Percentiles rank a stretch among this genome's conserved stretches.
These are phyloP conservation scores for Saccharomyces hybrid DNA, from an alignment of 1,139 yeast genomes.

Conservation along the genomic window DNA sequence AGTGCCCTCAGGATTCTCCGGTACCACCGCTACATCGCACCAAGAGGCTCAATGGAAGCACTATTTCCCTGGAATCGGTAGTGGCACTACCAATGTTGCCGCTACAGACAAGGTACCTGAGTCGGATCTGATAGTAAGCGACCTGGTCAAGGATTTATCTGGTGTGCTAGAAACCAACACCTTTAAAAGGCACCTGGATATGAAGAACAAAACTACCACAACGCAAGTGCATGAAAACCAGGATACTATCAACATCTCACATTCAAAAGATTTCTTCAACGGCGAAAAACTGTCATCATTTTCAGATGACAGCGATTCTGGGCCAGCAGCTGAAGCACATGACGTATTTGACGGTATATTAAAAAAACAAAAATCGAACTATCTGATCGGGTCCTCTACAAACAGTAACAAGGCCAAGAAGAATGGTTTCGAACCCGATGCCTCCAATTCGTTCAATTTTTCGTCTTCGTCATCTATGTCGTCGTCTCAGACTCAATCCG, in stretches of 20 bases:
- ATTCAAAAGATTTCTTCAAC: neutral
- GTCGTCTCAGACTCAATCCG: constrained; percentile 3
- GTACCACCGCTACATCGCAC: constrained; percentile 6
- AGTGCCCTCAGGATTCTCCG: constrained; percentile 2
- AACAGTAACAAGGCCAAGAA: neutral
- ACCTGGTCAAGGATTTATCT: constrained; percentile 25
- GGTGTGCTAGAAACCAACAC: constrained; percentile 24
- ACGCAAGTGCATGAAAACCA: constrained; percentile 2
- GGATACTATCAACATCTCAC: neutral
- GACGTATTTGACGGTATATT: constrained; percentile 23
- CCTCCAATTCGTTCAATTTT: neutral
- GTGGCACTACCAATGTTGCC: neutral
- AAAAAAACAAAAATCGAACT: constrained; percentile 21
- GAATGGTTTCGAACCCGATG: neutral
- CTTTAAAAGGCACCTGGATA: constrained; percentile 16
- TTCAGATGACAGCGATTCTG: constrained; percentile 16
- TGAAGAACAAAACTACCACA: neutral
- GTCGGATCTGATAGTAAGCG: constrained; percentile 21
- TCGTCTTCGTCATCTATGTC: constrained; percentile 3
- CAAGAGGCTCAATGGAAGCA: constrained; percentile 23
- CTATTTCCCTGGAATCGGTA: constrained; percentile 12
- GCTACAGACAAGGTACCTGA: constrained; percentile 8
- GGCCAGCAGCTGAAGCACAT: constrained; percentile 24
- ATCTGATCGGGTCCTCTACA: constrained; percentile 8
- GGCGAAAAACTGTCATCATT: neutral